Conservation (phyloP, 768 basidiomycete genomes). For the Rhodotorula paludigena region DNA sequence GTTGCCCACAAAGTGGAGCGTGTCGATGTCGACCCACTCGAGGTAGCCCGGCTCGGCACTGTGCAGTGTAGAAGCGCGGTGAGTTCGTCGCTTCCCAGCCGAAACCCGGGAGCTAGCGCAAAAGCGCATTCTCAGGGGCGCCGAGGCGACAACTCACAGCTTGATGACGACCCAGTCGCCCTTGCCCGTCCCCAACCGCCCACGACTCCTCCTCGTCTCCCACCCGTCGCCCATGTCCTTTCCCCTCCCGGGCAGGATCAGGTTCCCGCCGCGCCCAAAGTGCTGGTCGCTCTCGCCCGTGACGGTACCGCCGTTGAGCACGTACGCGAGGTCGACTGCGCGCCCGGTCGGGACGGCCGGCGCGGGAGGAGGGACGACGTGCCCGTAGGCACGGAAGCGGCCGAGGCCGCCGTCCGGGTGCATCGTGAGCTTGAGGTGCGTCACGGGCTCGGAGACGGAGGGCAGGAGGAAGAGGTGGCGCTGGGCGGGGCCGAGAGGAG, state of each 20-base stretch:
- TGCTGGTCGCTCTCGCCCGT: conserved; percentile 87
- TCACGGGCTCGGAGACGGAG: conserved; percentile 50
- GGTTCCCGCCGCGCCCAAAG: conserved; percentile 83
- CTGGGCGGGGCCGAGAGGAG: conserved; percentile 72
- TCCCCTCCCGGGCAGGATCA: conserved; percentile 85
- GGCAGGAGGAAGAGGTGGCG: conserved; percentile 76
- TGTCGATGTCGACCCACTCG: conserved; percentile 79
- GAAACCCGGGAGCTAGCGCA: background rate
- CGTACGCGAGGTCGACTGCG: conserved; percentile 79
- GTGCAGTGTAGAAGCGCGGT: background rate
- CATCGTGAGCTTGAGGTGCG: conserved; percentile 85
- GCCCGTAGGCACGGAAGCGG: conserved; percentile 84
- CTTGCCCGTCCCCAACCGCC: conserved; percentile 57
- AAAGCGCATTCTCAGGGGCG: too few species aligned
- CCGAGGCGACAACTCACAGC: conserved; percentile 54
- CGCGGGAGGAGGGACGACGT: conserved; percentile 51
- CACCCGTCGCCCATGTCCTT: conserved; percentile 86
- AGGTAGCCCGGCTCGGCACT: conserved; percentile 72
- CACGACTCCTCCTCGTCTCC: conserved; percentile 87
- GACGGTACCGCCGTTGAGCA: conserved; percentile 80
- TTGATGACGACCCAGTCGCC: conserved; percentile 88
- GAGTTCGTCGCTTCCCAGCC: background rate
- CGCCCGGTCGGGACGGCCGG: conserved; percentile 3
- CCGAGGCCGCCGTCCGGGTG: conserved; percentile 97
- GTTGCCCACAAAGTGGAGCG: conserved; percentile 91